These are phyloP conservation scores for Talaromyces rugulosus DNA, from an alignment of 2,329 filamentous ascomycete species.

Conservation along the genomic window DNA sequence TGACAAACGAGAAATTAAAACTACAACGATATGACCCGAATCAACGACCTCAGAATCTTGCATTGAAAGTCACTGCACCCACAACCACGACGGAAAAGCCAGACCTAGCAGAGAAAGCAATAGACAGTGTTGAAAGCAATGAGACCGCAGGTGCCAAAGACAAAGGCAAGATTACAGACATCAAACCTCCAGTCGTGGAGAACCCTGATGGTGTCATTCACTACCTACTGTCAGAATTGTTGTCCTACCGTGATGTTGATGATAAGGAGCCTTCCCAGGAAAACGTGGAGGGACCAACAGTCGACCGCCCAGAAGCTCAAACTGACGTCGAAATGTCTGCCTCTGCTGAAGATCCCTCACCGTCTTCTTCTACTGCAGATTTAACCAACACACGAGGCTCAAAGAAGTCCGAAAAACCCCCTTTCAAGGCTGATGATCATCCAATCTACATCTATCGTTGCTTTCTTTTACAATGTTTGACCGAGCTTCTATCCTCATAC, in stretches of 20 bases:
- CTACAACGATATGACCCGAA: constrained; percentile 60
- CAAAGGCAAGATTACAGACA: constrained; percentile 59
- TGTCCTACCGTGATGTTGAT: constrained; percentile 88
- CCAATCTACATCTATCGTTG: constrained; percentile 95
- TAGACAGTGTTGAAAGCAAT: constrained; percentile 21
- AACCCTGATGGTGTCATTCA: constrained; percentile 93
- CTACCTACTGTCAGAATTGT: constrained; percentile 85
- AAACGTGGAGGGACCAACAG: constrained; percentile 22
- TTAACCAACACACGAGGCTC: constrained; percentile 35
- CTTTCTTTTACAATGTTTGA: constrained; percentile 86
- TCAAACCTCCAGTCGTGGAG: constrained; percentile 80
- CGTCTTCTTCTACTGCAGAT: constrained; percentile 29
- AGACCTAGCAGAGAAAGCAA: constrained; percentile 28
- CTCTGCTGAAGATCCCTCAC: constrained; percentile 36
- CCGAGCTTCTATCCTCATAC: constrained; percentile 86
- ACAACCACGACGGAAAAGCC: constrained; percentile 20
- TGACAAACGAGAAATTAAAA: constrained; percentile 79
- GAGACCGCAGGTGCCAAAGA: constrained; percentile 23
- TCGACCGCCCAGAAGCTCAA: constrained; percentile 29
- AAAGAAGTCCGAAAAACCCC: constrained; percentile 64
- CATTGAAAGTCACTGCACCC: constrained; percentile 48
- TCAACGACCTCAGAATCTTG: constrained; percentile 50
- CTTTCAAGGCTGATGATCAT: constrained; percentile 88
- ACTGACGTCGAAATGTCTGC: constrained; percentile 50
- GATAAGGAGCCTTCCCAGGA: constrained; percentile 63